These are phyloP conservation scores for Dactylorhiza incarnata DNA, from an alignment of 106 monocot species.

Conservation along the genomic window DNA sequence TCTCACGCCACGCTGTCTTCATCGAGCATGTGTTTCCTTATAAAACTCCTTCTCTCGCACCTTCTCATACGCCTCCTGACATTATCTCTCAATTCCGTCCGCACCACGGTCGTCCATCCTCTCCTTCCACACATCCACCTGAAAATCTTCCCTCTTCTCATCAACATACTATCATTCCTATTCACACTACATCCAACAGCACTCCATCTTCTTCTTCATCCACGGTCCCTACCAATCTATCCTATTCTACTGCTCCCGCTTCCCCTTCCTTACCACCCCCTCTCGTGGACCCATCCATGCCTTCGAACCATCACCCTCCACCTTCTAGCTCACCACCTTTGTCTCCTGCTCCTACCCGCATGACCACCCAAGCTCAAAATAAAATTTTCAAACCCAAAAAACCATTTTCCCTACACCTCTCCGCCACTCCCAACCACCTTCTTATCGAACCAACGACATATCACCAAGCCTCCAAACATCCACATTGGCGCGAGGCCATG, in stretches of 20 bases:
- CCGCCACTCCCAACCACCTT: not conserved
- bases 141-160: too few species aligned
- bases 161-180: too few species aligned
- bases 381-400: not conserved
- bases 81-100: too few species aligned
- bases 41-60: too few species aligned
- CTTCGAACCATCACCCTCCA: not conserved
- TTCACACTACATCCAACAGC: not conserved
- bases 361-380: not conserved
- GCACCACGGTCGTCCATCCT: not conserved
- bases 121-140: too few species aligned
- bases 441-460: not conserved
- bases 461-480: not conserved
- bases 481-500: not conserved
- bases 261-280: not conserved
- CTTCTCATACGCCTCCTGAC: too few species aligned
- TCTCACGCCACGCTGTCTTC: too few species aligned
- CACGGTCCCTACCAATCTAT: too few species aligned
- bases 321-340: not conserved
- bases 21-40: too few species aligned
- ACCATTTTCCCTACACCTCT: not conserved
- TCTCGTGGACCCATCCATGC: not conserved
- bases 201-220: not conserved
- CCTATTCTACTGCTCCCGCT: too few species aligned
- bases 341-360: not conserved